Evolutionary conservation across 495 filamentous ascomycete species (phyloP).

Genomic region (Aspergillus sparsus): DNA sequence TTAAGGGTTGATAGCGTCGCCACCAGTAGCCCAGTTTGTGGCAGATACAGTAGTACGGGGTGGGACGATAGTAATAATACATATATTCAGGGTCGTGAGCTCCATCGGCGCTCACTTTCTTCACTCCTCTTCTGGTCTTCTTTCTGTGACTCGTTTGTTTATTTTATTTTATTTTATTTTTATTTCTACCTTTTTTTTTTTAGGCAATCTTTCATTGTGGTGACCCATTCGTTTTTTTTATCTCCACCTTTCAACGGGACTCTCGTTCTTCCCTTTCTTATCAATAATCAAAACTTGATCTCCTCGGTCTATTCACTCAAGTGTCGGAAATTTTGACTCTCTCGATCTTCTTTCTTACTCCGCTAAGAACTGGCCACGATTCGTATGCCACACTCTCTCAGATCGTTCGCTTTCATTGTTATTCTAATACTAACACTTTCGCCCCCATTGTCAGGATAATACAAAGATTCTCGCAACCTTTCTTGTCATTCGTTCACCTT

Average conservation of each 20-base stretch:
- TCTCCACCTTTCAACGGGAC: background rate
- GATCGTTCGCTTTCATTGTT: background rate
- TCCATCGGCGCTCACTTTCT: constrained; percentile 14
- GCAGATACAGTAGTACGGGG: constrained; percentile 21
- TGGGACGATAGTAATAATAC: constrained; percentile 20
- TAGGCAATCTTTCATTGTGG: background rate
- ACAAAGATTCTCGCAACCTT: background rate
- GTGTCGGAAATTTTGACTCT: constrained; percentile 8
- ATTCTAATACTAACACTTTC: background rate
- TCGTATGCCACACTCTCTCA: background rate
- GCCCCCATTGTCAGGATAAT: background rate
- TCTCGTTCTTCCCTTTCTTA: constrained; percentile 8
- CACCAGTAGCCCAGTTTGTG: constrained; percentile 25
- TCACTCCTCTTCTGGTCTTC: constrained; percentile 15
- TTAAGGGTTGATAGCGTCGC: constrained; percentile 28
- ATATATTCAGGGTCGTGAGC: constrained; percentile 22
- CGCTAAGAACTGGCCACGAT: background rate
- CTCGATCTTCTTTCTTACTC: constrained; percentile 2
- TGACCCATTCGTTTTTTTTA: constrained; percentile 14
- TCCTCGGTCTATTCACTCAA: background rate
- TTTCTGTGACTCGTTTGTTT: background rate
- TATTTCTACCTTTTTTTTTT: background rate
- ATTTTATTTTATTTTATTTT: background rate
- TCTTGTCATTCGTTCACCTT: constrained; percentile 5
- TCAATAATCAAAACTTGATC: constrained; percentile 6